phyloP scores from a whole-genome alignment of 148 eudicot species.

The Rhododendron vialii region DNA sequence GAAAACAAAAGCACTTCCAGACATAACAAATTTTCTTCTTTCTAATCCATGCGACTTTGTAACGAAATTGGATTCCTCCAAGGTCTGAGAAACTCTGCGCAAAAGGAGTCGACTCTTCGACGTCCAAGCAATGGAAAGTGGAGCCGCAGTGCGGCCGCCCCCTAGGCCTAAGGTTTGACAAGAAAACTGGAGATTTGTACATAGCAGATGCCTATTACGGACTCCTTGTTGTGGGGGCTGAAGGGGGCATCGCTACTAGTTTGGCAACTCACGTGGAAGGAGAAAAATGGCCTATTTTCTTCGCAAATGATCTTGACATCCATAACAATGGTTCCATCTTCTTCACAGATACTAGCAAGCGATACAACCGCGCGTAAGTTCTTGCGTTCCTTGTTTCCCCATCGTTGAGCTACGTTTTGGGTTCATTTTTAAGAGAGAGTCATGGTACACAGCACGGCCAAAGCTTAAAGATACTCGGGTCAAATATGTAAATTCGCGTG shows the following conservation, averaged over 20 bases:
- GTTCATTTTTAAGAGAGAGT: neutral
- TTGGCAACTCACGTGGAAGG: slow-evolving; percentile 59
- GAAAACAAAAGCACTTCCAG: neutral
- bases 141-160: slow-evolving; percentile 74
- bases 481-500: neutral
- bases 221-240: slow-evolving; percentile 71
- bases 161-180: slow-evolving; percentile 74
- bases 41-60: neutral
- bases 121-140: slow-evolving; percentile 78
- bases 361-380: slow-evolving; percentile 84
- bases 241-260: slow-evolving; percentile 75
- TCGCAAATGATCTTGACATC: slow-evolving; percentile 90
- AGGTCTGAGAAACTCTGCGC: slow-evolving; percentile 78
- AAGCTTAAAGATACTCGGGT: neutral
- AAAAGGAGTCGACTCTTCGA: slow-evolving; percentile 57
- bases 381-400: neutral
- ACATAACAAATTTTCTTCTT: neutral
- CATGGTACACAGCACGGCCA: neutral
- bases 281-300: slow-evolving; percentile 58
- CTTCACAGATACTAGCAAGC: slow-evolving; percentile 88
- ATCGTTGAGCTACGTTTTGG: neutral
- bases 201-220: slow-evolving; percentile 89
- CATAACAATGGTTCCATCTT: slow-evolving; percentile 87
- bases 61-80: neutral
- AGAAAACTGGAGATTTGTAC: slow-evolving; percentile 55